Conservation (phyloP, 140 eudicot species). For the Bidens hawaiensis region DNA sequence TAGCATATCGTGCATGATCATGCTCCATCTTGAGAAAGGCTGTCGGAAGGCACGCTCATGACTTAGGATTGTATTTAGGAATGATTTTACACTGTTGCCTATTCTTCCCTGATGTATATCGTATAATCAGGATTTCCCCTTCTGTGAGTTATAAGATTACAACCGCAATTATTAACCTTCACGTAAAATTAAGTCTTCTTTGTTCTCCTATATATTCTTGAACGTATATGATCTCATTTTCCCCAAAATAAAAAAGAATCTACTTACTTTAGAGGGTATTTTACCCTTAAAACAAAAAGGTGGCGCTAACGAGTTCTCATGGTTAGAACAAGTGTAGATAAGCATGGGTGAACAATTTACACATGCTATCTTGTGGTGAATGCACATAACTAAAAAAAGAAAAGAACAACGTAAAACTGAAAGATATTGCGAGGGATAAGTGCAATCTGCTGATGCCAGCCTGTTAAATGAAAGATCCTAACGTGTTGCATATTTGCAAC, state of each 20-base stretch:
- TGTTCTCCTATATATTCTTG: neutral
- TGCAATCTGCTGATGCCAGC: neutral
- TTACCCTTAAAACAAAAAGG: constrained; percentile 1
- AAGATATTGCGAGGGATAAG: neutral
- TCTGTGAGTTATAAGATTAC: constrained; percentile 5
- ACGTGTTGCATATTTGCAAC: neutral
- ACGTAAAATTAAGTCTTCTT: constrained; percentile 3
- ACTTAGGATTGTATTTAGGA: neutral
- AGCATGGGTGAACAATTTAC: neutral
- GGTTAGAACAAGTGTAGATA: neutral
- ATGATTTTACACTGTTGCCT: neutral
- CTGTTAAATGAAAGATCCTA: constrained; percentile 5
- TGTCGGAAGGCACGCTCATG: neutral
- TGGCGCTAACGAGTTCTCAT: neutral
- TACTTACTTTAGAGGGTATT: neutral
- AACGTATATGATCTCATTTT: neutral
- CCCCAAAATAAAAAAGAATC: neutral
- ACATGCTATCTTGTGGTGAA: neutral
- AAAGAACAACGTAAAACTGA: neutral
- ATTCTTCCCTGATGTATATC: neutral
- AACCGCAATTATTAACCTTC: constrained; percentile 1
- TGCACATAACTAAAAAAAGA: neutral
- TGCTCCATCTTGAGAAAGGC: neutral
- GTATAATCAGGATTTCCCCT: neutral
- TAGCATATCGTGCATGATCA: neutral